Evolutionary conservation across 2,329 filamentous ascomycete species (phyloP), one percentile per base, ranked within the genome.

Genomic region (Seiridium unicorne): DNA sequence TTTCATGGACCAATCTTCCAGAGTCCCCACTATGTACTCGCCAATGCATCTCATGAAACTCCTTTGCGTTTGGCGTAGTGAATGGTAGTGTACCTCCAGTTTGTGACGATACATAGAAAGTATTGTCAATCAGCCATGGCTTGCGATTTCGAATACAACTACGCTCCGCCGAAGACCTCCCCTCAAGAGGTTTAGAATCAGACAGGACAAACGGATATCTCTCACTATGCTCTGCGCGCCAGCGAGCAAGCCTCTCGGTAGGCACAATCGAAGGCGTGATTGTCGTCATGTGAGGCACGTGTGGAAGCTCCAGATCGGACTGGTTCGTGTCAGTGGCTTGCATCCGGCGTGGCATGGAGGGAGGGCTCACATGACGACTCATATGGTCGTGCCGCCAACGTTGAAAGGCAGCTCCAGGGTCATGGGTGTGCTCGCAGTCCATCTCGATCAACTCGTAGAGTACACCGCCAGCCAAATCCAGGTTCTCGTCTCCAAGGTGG

Each of bases 361-460:
- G 35, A 35, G n/a, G 10, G 46, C 74, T 64, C 57, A 78, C 78
- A 68, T 79, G 74, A 73, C 78, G 73, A 31, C 72, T 74, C 66
- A 79, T 70, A 60, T 81, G 78, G 49, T 79, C 73, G 59, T 77
- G 66, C 62, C 77, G 76, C 78, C 78, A 81, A 26, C 78, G 72
- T 63, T 80, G 78, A 61, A 79, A 81, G 31, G 77, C 76, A 13
- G 77, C 77, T 13, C 77, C 77, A 42, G 77, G 74, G 56, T 80
- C 79, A 49, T 79, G 77, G 1, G 76, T 78, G 62, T 77, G 68
- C 44, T 75, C 70, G 57, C 76, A 78, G 63, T 80, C 77, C 40
- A 80, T 70, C 63, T 80, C 78, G 42, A 81, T 80, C 59, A 80
- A 65, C 64, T 81, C 79, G 61, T 81, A 79, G 6, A 80, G 69